These are phyloP conservation scores for Lotus japonicus DNA, from an alignment of 306 rosid genomes.

Conservation along the genomic window DNA sequence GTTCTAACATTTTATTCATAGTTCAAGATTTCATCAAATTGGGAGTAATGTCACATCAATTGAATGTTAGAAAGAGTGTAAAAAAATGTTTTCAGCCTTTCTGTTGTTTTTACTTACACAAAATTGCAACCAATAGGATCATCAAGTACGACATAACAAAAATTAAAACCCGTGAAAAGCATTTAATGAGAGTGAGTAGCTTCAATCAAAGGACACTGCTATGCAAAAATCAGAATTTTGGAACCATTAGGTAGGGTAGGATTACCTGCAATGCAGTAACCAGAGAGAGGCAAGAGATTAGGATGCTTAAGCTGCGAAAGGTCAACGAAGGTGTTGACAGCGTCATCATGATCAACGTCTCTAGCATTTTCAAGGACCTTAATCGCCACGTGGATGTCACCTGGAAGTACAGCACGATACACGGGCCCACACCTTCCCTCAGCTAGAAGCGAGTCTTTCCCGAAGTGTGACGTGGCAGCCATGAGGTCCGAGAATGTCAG, in stretches of 20 bases:
- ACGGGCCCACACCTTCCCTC: slow-evolving; percentile 96
- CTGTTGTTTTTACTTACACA: no score
- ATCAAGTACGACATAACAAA: slow-evolving; percentile 7
- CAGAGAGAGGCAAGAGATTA: slow-evolving; percentile 76
- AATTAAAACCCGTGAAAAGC: slow-evolving; percentile 34
- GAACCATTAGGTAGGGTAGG: not conserved
- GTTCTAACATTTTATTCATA: no score
- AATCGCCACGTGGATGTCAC: slow-evolving; percentile 93
- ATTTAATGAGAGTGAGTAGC: slow-evolving; percentile 30
- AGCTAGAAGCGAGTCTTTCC: slow-evolving; percentile 82
- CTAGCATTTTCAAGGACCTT: slow-evolving; percentile 77
- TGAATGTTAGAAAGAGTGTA: no score
- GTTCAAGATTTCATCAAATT: no score
- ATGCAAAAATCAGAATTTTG: not conserved
- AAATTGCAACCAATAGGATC: not conserved
- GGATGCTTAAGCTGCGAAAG: slow-evolving; percentile 71
- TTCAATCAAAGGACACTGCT: not conserved
- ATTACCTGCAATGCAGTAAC: slow-evolving; percentile 93
- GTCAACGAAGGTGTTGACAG: slow-evolving; percentile 53
- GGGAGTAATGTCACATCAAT: no score
- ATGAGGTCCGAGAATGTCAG: slow-evolving; percentile 75
- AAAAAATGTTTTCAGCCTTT: no score
- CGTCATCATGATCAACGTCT: slow-evolving; percentile 43
- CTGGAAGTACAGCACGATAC: slow-evolving; percentile 72
- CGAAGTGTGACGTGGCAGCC: slow-evolving; percentile 93